A percentile compares a stretch with the other conserved stretches of the same genome.
Evolutionary conservation across 2,329 filamentous ascomycete genomes (phyloP).

Genomic region (Penicillium sp.): DNA sequence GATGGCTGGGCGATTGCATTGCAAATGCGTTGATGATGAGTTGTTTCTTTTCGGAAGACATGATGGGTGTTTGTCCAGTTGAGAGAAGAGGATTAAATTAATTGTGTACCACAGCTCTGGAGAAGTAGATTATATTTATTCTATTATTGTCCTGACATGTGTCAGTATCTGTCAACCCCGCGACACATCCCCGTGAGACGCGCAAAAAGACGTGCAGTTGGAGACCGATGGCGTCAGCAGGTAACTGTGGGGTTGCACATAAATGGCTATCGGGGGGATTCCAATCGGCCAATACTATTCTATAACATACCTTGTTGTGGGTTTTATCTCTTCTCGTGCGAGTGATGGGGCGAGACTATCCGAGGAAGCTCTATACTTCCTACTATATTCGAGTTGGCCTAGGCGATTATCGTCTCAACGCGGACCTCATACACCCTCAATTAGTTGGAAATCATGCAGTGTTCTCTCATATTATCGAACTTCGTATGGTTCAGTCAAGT

Average conservation of each 20-base stretch:
- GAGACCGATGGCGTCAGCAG: slow-evolving; percentile 27
- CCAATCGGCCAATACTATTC: neutral
- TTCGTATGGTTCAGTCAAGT: too few species aligned
- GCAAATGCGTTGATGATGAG: slow-evolving; percentile 50
- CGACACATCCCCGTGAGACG: neutral
- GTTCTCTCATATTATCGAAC: neutral
- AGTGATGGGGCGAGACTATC: neutral
- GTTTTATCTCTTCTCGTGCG: neutral
- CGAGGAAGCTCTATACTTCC: neutral
- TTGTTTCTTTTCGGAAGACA: slow-evolving; percentile 30
- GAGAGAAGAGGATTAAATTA: neutral
- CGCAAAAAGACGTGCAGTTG: slow-evolving; percentile 24
- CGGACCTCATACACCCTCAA: too few species aligned
- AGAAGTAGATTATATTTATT: neutral
- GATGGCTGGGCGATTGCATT: slow-evolving; percentile 48
- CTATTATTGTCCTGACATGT: slow-evolving; percentile 7
- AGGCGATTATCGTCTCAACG: too few species aligned
- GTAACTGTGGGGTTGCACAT: neutral
- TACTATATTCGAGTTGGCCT: too few species aligned
- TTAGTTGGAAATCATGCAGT: neutral
- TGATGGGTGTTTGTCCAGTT: neutral
- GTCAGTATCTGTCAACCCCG: slow-evolving; percentile 9
- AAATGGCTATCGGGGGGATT: neutral
- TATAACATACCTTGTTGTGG: neutral
- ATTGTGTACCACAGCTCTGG: neutral